These are phyloP conservation scores for Fusarium mexicanum DNA, from an alignment of 2,329 filamentous ascomycete species.

Conservation along the genomic window DNA sequence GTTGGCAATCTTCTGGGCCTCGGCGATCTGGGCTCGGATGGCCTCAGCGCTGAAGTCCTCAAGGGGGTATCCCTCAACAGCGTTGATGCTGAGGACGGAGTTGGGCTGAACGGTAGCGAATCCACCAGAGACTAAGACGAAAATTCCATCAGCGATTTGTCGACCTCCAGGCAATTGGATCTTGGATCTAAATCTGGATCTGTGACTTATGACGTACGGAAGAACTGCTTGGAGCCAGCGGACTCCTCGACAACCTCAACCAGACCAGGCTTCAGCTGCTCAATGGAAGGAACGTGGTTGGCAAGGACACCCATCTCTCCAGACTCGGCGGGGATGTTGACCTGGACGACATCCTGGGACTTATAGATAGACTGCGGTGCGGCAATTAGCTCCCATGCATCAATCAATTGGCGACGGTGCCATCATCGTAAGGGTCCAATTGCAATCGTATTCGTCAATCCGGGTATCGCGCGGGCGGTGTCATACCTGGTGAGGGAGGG, in stretches of 20 bases:
- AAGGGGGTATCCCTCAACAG: conserved; percentile 91
- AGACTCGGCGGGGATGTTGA: conserved; percentile 98
- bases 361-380: conserved; percentile 74
- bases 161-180: neutral
- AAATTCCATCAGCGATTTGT: conserved; percentile 33
- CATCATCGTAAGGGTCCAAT: conserved; percentile 40
- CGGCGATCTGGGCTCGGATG: conserved; percentile 87
- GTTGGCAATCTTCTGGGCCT: conserved; percentile 93
- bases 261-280: conserved; percentile 97
- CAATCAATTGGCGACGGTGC: conserved; percentile 43
- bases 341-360: conserved; percentile 82
- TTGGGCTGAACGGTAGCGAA: conserved; percentile 97
- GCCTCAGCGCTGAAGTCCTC: conserved; percentile 96
- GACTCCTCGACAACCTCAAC: conserved; percentile 96
- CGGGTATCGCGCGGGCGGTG: conserved; percentile 20
- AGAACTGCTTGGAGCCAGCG: conserved; percentile 93
- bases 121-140: conserved; percentile 84
- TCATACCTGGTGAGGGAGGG: conserved; percentile 97
- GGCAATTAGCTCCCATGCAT: conserved; percentile 59
- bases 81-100: conserved; percentile 96
- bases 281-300: conserved; percentile 98
- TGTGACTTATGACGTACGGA: conserved; percentile 73
- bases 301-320: conserved; percentile 99
- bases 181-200: neutral
- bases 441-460: conserved; percentile 40